Evolutionary conservation across 2,329 filamentous ascomycete species (phyloP), one percentile per base, ranked within the genome.

Genomic region (Verticillium nubilum): DNA sequence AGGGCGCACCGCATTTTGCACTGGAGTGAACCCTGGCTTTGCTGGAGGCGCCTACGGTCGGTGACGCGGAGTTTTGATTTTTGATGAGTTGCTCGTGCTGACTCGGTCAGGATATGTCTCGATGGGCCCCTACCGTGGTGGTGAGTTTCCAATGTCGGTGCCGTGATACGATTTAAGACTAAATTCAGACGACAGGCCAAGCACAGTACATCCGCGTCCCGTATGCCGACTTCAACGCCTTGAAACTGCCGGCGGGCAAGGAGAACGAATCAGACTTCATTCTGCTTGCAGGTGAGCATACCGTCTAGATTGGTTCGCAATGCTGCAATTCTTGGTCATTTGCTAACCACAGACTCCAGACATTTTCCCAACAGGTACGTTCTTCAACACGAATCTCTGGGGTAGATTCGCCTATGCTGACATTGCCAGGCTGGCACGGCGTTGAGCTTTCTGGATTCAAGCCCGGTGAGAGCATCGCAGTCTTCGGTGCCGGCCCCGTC

Each of bases 141-240:
- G 73, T 52, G 64, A 59, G 29, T 35, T 9, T n/a, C 4, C 12
- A 4, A 10, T 10, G 25, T 10, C 19, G 7, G 19, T 50, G 1
- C 13, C 19, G 13, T 23, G 79, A 59, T 26, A 13, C 7, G 37
- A 13, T 10, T 7, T 31, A 25, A 13, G 19, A n/a, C 7, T 25
- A 9, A 1, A 26, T 19, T 13, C 42, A n/a, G n/a, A n/a, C n/a
- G 4, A 23, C 42, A 50, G 42, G 29, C 15, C 83, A 87, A 67
- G 86, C 86, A 2, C 84, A 89, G 67, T 89, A 85, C 60, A 72
- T 89, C 19, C 78, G 85, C 3, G 82, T 89, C 1, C 86, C 86
- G 0, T 88, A 84, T 60, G 86, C 86, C 1, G 86, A 89, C 67
- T 88, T 88, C 73, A 89, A 89, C 61, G 83, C 82, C 5, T 70